Percentiles rank a stretch among this genome's conserved stretches.
phyloP scores from a whole-genome alignment of 73 alveolate species.

The Paramecium pentaurelia region DNA sequence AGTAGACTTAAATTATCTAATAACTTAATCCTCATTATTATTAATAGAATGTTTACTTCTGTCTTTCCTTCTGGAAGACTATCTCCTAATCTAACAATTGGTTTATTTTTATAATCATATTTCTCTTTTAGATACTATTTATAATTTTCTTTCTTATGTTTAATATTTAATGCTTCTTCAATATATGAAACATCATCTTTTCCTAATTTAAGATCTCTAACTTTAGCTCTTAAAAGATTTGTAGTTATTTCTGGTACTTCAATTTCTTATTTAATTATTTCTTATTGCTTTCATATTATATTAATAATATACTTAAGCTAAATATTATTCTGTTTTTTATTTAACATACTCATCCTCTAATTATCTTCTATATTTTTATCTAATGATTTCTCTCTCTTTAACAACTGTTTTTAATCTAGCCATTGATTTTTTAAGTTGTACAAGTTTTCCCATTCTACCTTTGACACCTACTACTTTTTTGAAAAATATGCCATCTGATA shows the following conservation, averaged over 20 bases:
- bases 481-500: slow-evolving; percentile 62
- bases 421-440: slow-evolving; percentile 68
- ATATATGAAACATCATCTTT: slow-evolving; percentile 48
- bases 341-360: slow-evolving; percentile 74
- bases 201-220: slow-evolving; percentile 49
- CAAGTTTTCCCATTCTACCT: slow-evolving; percentile 55
- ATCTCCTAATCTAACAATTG: slow-evolving; percentile 6
- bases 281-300: background rate
- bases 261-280: background rate
- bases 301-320: background rate
- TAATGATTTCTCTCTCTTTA: slow-evolving; percentile 72
- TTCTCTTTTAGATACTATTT: slow-evolving; percentile 29
- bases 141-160: background rate
- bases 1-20: slow-evolving; percentile 48
- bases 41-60: background rate
- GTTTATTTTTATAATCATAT: slow-evolving; percentile 51
- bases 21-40: slow-evolving; percentile 43
- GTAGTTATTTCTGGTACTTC: slow-evolving; percentile 51
- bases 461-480: slow-evolving; percentile 28
- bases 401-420: slow-evolving; percentile 73
- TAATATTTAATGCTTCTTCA: slow-evolving; percentile 51
- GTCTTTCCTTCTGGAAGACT: background rate
- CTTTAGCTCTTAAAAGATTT: slow-evolving; percentile 55
- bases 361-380: slow-evolving; percentile 66
- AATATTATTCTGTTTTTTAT: slow-evolving; percentile 60